These are phyloP conservation scores for Piloderma croceum DNA, from an alignment of 768 basidiomycete species.

Conservation along the genomic window DNA sequence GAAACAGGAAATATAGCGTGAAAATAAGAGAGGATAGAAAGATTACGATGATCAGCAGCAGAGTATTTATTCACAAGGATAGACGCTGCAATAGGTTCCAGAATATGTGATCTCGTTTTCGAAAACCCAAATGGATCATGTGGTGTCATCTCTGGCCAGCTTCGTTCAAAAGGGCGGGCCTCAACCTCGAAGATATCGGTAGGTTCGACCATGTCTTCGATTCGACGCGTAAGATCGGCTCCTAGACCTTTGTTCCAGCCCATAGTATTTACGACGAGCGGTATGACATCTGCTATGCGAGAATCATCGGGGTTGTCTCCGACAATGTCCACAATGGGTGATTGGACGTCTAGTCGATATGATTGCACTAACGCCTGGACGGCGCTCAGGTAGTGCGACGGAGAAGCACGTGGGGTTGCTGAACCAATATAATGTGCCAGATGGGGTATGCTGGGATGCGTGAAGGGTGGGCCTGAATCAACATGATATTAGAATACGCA, in stretches of 20 bases:
- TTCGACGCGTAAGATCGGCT: constrained; percentile 63
- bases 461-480: constrained; percentile 74
- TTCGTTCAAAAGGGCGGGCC: not conserved
- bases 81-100: constrained; percentile 23
- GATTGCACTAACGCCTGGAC: constrained; percentile 61
- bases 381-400: constrained; percentile 68
- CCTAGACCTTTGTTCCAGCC: constrained; percentile 96
- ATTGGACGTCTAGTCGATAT: constrained; percentile 66
- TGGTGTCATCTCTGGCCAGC: not conserved
- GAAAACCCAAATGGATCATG: constrained; percentile 11
- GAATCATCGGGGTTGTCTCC: constrained; percentile 23
- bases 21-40: constrained; percentile 75
- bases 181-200: constrained; percentile 34
- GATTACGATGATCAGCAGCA: constrained; percentile 64
- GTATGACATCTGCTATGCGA: constrained; percentile 55
- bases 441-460: constrained; percentile 68
- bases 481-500: not conserved
- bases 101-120: constrained; percentile 28
- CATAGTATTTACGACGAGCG: constrained; percentile 92
- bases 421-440: constrained; percentile 80
- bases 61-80: constrained; percentile 21
- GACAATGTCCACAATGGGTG: constrained; percentile 24
- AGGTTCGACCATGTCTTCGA: constrained; percentile 62
- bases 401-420: constrained; percentile 69
- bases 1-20: constrained; percentile 43